A percentile compares a stretch with the other conserved stretches of the same genome.
Evolutionary conservation across 2,329 filamentous ascomycete species (phyloP).

Genomic region (Alternaria longipes): DNA sequence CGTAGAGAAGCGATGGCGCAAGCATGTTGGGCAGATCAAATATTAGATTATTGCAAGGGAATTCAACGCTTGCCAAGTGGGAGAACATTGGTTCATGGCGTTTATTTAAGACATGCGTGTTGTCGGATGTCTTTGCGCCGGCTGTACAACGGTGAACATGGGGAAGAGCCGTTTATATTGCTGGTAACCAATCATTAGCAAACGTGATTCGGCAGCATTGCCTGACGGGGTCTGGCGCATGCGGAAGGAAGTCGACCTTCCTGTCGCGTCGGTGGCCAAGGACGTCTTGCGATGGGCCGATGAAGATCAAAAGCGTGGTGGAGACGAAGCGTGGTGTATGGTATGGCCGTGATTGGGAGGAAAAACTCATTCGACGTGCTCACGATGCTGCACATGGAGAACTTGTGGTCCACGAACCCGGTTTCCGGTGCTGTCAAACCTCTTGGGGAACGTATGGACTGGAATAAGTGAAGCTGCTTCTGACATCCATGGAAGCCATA

Average conservation of each 20-base stretch:
- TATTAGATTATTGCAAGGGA: not conserved
- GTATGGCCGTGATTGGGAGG: slow-evolving; percentile 9
- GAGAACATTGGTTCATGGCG: not conserved
- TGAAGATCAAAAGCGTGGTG: not conserved
- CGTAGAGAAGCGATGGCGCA: slow-evolving; percentile 27
- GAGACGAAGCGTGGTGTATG: slow-evolving; percentile 10
- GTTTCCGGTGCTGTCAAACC: not conserved
- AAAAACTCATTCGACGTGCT: not conserved
- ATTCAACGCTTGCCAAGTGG: not conserved
- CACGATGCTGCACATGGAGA: not conserved
- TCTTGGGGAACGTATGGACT: not conserved
- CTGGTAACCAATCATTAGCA: slow-evolving; percentile 32
- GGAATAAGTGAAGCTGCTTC: too few relatives aligned
- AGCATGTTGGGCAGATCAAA: slow-evolving; percentile 20
- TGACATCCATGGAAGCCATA: not conserved
- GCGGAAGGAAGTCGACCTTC: slow-evolving; percentile 14
- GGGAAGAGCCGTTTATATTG: slow-evolving; percentile 1
- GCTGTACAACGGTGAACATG: slow-evolving; percentile 5
- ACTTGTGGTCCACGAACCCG: slow-evolving; percentile 2
- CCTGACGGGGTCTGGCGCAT: slow-evolving; percentile 10
- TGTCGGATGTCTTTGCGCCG: slow-evolving; percentile 9
- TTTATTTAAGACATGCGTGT: slow-evolving; percentile 18
- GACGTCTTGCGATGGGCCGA: slow-evolving; percentile 8
- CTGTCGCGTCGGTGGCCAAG: slow-evolving; percentile 11
- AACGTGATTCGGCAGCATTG: slow-evolving; percentile 36